phyloP scores from a whole-genome alignment of 805 yeast species.

The Spathaspora gorwiae region DNA sequence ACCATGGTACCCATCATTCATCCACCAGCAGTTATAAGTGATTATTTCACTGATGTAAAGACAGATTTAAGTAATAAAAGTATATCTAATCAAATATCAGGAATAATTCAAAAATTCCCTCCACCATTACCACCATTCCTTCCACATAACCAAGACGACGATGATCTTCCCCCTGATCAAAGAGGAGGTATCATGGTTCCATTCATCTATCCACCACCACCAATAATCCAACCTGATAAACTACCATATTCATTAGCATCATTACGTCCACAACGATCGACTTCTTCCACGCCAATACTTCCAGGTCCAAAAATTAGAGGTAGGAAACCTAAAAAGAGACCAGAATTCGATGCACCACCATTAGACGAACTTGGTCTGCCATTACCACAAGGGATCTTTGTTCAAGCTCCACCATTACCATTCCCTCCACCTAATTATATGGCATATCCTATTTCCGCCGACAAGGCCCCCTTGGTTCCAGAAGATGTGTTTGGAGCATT shows the following conservation, averaged over 20 bases:
- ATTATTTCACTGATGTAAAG: slow-evolving; percentile 33
- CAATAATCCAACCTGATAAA: slow-evolving; percentile 18
- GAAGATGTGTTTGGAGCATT: slow-evolving; percentile 31
- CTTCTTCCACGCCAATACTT: neutral
- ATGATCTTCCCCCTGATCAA: neutral
- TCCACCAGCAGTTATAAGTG: slow-evolving; percentile 23
- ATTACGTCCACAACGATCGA: slow-evolving; percentile 4
- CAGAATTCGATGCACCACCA: neutral
- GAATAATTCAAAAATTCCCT: slow-evolving; percentile 26
- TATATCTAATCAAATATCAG: slow-evolving; percentile 16
- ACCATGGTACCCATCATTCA: slow-evolving; percentile 32
- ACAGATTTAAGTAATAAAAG: slow-evolving; percentile 10
- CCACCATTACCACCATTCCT: slow-evolving; percentile 42
- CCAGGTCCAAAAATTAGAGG: neutral
- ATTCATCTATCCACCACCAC: slow-evolving; percentile 41
- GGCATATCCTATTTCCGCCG: slow-evolving; percentile 41
- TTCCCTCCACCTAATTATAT: slow-evolving; percentile 43
- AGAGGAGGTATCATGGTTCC: slow-evolving; percentile 38
- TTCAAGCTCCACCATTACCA: slow-evolving; percentile 36
- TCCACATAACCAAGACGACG: slow-evolving; percentile 17
- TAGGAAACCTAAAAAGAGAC: slow-evolving; percentile 2
- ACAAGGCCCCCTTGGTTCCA: slow-evolving; percentile 30
- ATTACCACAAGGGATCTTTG: neutral
- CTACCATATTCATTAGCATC: slow-evolving; percentile 19
- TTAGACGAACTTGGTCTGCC: neutral